Evolutionary conservation across 1,284 basidiomycete genomes (phyloP), one percentile per base, ranked within the genome.

Genomic region (Golubevia sp.): DNA sequence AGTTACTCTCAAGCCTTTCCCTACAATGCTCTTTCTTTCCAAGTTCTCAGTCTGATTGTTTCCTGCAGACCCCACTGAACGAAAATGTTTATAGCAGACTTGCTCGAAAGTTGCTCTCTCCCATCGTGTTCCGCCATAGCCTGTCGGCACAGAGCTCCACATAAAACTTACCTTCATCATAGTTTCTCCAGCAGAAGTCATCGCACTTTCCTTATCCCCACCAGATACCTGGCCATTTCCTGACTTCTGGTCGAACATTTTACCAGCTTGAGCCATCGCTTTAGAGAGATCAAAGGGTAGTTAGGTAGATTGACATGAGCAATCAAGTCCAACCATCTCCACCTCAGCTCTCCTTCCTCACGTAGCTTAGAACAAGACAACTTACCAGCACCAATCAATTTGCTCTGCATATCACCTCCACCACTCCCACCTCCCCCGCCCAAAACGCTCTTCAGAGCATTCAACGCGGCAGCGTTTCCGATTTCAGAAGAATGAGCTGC

Each of bases 381-480:
- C 70, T 68, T 68, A 24, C 67, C 70, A 30, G 58, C 60, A 52
- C 67, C 64, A 59, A 34, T 34, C 30, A 34, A 34, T 66, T 71
- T 67, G 49, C 59, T 56, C 66, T 77, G 68, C 44, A 75, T 59
- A 56, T 65, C 60, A n/a, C 75, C 75, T 1, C 63, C 65, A 49
- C 63, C 34, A 53, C 58, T 20, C 49, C 62, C 44, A 23, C 66
- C 64, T 26, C 63, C 56, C 8, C 68, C 67, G 49, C 72, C 67
- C 18, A 77, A 58, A 13, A 77, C 55, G 51, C 62, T 64, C 61
- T 65, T 66, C 66, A 77, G 63, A 25, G 75, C 71, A 24, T 64
- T 64, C 30, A 77, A 72, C 68, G 64, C 75, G n/a, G 75, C 75
- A 56, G 75, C 75, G 48, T 73, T 69, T 26, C 75, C 75, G 49